phyloP scores from a whole-genome alignment of 352 stramenopile species.

The Elongisporangium undulatum region DNA sequence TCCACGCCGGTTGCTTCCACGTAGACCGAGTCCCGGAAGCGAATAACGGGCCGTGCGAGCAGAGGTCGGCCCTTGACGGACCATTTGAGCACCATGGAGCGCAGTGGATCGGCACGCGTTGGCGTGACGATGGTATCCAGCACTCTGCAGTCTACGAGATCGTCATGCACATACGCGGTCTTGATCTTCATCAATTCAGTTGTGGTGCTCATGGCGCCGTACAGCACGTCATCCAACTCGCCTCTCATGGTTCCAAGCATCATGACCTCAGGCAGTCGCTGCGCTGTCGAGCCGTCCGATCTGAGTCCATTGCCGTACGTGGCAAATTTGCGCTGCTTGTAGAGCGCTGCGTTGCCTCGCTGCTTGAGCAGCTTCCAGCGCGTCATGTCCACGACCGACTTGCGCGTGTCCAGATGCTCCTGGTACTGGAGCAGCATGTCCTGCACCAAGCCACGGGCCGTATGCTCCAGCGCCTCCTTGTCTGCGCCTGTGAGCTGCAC shows the following conservation, averaged over 20 bases:
- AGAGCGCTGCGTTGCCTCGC: slow-evolving; percentile 3
- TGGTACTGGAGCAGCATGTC: slow-evolving; percentile 12
- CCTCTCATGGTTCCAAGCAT: slow-evolving; percentile 20
- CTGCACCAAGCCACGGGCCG: slow-evolving; percentile 1
- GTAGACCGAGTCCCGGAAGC: slow-evolving; percentile 34
- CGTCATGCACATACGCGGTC: slow-evolving; percentile 44
- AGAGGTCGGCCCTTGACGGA: slow-evolving; percentile 15
- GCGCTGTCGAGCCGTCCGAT: neutral
- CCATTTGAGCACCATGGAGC: slow-evolving; percentile 20
- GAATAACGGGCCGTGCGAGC: slow-evolving; percentile 18
- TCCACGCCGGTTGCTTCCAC: slow-evolving; percentile 31
- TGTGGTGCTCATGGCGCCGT: slow-evolving; percentile 21
- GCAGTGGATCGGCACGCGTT: slow-evolving; percentile 32
- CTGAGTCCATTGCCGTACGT: neutral
- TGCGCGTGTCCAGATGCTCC: slow-evolving; percentile 12
- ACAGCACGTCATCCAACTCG: slow-evolving; percentile 34
- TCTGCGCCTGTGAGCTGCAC: slow-evolving; percentile 1
- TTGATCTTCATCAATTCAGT: slow-evolving; percentile 30
- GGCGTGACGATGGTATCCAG: slow-evolving; percentile 31
- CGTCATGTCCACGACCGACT: slow-evolving; percentile 12
- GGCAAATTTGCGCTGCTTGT: neutral
- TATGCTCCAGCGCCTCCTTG: neutral
- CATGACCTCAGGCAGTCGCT: slow-evolving; percentile 15
- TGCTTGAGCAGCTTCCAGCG: slow-evolving; percentile 31
- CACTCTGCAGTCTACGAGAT: slow-evolving; percentile 35